Percentiles rank a stretch among this genome's conserved stretches.
Evolutionary conservation across 805 yeast species (phyloP).

Genomic region (Metschnikowia koreensis): DNA sequence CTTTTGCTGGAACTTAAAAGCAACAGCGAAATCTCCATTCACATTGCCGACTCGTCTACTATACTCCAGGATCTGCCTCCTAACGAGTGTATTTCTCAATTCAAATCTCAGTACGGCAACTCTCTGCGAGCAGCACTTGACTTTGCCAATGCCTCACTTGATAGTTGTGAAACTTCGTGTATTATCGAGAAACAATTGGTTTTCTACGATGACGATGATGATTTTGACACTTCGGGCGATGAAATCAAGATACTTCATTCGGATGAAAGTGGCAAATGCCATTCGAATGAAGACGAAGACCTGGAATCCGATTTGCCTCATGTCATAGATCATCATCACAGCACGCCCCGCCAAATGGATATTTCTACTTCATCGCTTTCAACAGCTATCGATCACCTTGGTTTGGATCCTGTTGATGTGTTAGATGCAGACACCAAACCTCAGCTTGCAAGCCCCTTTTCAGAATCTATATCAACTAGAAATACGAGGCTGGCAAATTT

Average conservation of each 20-base stretch:
- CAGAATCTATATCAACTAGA: not conserved
- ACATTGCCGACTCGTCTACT: conserved; percentile 15
- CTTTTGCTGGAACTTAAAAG: conserved; percentile 17
- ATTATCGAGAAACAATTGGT: conserved; percentile 14
- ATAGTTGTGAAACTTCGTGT: conserved; percentile 9
- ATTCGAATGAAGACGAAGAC: conserved; percentile 19
- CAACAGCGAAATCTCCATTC: conserved; percentile 12
- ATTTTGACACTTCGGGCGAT: conserved; percentile 14
- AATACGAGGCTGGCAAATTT: not conserved
- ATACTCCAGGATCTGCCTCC: conserved; percentile 20
- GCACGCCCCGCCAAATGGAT: not conserved
- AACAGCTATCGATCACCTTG: not conserved
- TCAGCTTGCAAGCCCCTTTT: not conserved
- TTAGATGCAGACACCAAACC: not conserved
- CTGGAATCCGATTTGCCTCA: conserved; percentile 1
- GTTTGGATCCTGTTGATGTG: not conserved
- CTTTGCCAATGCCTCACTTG: conserved; percentile 11
- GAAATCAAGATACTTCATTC: conserved; percentile 21
- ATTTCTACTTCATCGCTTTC: not conserved
- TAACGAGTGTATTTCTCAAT: conserved; percentile 9
- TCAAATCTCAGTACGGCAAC: not conserved
- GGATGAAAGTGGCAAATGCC: conserved; percentile 27
- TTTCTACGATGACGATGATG: conserved; percentile 11
- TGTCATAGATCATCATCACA: not conserved
- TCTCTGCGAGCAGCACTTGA: conserved; percentile 1